Conservation (phyloP, 2,329 filamentous ascomycete species). For the Fusarium sp. region DNA sequence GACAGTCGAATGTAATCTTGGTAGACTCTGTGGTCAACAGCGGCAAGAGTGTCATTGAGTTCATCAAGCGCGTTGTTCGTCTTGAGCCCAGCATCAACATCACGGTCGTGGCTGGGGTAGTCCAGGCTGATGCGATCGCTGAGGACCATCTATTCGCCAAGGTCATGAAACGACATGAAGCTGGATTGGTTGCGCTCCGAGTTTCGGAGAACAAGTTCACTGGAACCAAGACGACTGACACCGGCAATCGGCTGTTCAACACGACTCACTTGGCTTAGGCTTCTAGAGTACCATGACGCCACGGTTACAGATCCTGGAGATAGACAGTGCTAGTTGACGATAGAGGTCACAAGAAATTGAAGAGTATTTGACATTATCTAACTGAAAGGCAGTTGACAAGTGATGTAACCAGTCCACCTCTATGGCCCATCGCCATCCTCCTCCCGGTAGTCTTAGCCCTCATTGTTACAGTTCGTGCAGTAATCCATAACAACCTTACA, state of each 20-base stretch:
- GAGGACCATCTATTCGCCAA: conserved; percentile 14
- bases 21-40: conserved; percentile 71
- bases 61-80: conserved; percentile 47
- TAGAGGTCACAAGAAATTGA: no score
- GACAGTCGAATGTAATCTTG: conserved; percentile 56
- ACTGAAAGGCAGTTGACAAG: not conserved
- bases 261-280: conserved; percentile 56
- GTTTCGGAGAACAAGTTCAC: conserved; percentile 66
- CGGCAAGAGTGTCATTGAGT: not conserved
- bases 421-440: accelerated
- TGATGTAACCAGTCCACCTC: no score
- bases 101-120: conserved; percentile 64
- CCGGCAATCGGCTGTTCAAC: conserved; percentile 68
- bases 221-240: conserved; percentile 63
- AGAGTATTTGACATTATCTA: not conserved
- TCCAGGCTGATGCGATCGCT: conserved; percentile 52
- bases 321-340: no score
- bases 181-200: conserved; percentile 61
- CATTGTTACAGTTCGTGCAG: conserved; percentile 6
- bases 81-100: conserved; percentile 54
- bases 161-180: conserved; percentile 24
- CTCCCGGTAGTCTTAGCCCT: not conserved
- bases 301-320: not conserved
- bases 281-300: accelerated
- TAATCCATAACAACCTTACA: conserved; percentile 18